Base-by-base conservation (phyloP, 257 asterid species). In the Catharanthus roseus region DNA sequence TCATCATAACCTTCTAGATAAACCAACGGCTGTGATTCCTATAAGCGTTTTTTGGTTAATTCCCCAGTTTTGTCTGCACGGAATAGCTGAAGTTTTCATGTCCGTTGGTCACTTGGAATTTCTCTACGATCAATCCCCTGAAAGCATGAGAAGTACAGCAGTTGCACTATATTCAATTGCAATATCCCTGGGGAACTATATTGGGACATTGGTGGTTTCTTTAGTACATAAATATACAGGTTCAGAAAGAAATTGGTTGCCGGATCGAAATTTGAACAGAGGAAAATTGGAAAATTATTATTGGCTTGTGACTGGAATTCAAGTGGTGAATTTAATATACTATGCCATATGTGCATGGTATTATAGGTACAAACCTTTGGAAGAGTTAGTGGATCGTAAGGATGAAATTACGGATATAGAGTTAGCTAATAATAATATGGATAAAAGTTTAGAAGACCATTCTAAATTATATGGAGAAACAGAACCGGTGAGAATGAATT, bases 101-200 rank as follows among this genome's bases (percentile, higher is more conserved):
- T 39, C 88, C 0, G 88, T 93, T 0, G 96, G 96, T 1, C 96
- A 87, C 24, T 29, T 90, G 60, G 96, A 93, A 56, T 93, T 90
- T 54, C 84, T 93, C 0, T 88, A 88, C 6, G 93, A 93, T 45
- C 97, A 93, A 33, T 84, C 91, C 3, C 95, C 98, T 0, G 96
- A 93, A 69, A 93, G 96, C 76, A 89, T 93, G 98, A 85, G 93
- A 77, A 90, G 93, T 65, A 87, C 91, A 0, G 97, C 88, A 0
- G 84, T 85, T 0, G 96, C 97, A 0, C 75, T 93, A 18, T 83
- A 85, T 34, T 93, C 93, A 76, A 72, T 86, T 0, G 89, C 93
- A 2, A 80, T 78, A 0, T 85, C 88, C 0, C 45, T 89, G 2
- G 97, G 97, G 73, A 87, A 79, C 51, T 93, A 90, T 18, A 29